Evolutionary conservation across 495 filamentous ascomycete species (phyloP), one percentile per base, ranked within the genome.

Genomic region (Talaromyces proteolyticus): DNA sequence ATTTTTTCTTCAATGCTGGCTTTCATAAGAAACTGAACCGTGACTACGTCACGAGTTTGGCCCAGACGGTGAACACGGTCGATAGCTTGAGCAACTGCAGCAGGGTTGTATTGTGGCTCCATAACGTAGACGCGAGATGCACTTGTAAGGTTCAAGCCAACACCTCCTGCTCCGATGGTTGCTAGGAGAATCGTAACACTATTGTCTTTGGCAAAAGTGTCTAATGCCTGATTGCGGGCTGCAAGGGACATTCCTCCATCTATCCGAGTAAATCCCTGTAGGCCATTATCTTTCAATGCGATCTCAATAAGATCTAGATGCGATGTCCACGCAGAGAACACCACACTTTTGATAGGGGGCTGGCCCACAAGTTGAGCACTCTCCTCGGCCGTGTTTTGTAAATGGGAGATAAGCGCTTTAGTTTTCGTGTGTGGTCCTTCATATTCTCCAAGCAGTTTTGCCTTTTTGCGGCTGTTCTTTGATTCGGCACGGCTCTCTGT

Each of bases 21-120:
- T 23, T 76, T 76, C 89, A 97, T 97, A 64, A 97, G 83, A 64
- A 85, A 97, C 29, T 90, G 80, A 12, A 84, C 80, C 1, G 87
- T 95, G 8, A 76, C 77, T 3, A 98, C 93, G 21, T 83, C 77
- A 6, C 92, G 77, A 57, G 77, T 92, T 70, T 98, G 93, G 0
- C 93, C 93, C 17, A 98, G 76, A 16, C 93, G 85, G 62, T 98
- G 93, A 20, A 98, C 86, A 39, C 93, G 88, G 58, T 98, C 93
- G 6, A 98, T 75, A 3, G 93, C 93, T 63, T 98, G 93, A 4
- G 90, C 89, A 55, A 97, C 91, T 0, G 90, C 88, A 4, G 90
- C 91, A 2, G 93, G 93, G 63, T 98, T 98, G 63, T 89, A 98
- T 56, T 96, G 90, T 2, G 93, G 93, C 65, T 98, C 93, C 93